Evolutionary conservation across 768 basidiomycete genomes (phyloP).

Genomic region (Podaxis sp.): DNA sequence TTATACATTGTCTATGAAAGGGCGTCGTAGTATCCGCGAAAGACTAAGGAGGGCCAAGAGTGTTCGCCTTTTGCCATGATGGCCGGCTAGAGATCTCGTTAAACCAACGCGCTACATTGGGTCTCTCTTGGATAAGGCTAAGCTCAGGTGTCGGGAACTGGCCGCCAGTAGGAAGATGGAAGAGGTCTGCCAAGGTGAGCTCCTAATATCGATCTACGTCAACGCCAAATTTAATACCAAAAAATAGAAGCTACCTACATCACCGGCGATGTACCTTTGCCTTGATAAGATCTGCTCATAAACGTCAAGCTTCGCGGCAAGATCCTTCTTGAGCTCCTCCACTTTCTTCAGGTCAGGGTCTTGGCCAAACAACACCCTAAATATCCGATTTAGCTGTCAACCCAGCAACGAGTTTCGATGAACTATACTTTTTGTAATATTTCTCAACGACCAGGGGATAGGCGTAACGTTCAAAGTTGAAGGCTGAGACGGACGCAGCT

Average conservation of each 20-base stretch:
- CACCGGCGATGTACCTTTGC: conserved; percentile 41
- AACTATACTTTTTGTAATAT: conserved; percentile 36
- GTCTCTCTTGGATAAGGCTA: conserved; percentile 28
- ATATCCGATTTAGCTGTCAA: neutral
- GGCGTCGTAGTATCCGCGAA: too few relatives aligned
- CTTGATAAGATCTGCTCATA: conserved; percentile 45
- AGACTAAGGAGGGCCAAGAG: conserved; percentile 3
- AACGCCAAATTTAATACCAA: neutral
- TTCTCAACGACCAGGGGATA: conserved; percentile 34
- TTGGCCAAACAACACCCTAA: neutral
- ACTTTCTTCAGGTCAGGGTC: conserved; percentile 24
- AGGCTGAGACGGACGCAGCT: conserved; percentile 39
- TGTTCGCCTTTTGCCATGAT: conserved; percentile 42
- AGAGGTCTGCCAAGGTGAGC: conserved; percentile 41
- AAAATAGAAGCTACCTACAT: conserved; percentile 20
- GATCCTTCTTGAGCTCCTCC: conserved; percentile 16
- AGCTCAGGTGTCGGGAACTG: conserved; percentile 11
- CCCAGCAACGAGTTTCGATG: neutral
- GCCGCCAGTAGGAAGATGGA: conserved; percentile 35
- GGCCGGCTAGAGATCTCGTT: conserved; percentile 40
- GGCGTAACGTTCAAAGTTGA: conserved; percentile 39
- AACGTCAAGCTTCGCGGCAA: conserved; percentile 34
- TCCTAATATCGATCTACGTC: conserved; percentile 18
- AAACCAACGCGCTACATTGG: conserved; percentile 51
- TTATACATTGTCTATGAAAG: too few relatives aligned